Evolutionary conservation across 805 yeast species (phyloP), one percentile per base, ranked within the genome.

Genomic region (Barnettozyma sucrosica): DNA sequence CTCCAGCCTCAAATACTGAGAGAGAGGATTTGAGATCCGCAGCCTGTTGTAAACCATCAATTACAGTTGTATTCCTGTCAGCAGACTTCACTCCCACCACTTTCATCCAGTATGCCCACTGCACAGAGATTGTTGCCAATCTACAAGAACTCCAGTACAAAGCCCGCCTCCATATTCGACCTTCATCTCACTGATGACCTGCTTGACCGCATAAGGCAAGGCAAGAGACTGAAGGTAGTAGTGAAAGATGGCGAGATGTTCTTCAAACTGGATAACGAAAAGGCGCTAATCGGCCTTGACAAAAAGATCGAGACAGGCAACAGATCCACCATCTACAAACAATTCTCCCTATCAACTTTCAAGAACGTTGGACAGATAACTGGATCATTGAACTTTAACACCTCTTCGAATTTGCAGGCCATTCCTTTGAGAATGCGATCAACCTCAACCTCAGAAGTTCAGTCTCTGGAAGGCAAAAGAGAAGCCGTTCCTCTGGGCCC

Each of bases 341-440:
- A 58, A 44, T 51, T 59, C 26, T 54, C 61, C 5, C 44, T 38
- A 14, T 43, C 57, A 1, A 48, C 59, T 3, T 55, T 55, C 47
- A 56, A 55, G 44, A 52, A 49, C 32, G 42, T 59, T n/a, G 62
- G 62, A 2, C 18, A 25, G 11, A n/a, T 47, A 13, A 36, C 33
- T 26, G 44, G 41, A 9, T 25, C 46, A 3, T 14, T 23, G 21
- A 43, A 19, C 5, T 18, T 38, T 3, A 18, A 11, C 2, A 19
- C 30, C 19, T 51, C 43, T 23, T 45, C 21, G 21, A 21, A 30
- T 7, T 8, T 6, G 7, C 5, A 23, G 25, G 4, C 28, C 7
- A 4, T 25, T 16, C 14, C 24, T 5, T 8, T 11, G 24, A 25
- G 30, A 26, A 43, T 39, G 11, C 13, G 13, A 25, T 25, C 28